Evolutionary conservation across 2,329 filamentous ascomycete species (phyloP), one percentile per base, ranked within the genome.

Genomic region (Fusarium stilboides): DNA sequence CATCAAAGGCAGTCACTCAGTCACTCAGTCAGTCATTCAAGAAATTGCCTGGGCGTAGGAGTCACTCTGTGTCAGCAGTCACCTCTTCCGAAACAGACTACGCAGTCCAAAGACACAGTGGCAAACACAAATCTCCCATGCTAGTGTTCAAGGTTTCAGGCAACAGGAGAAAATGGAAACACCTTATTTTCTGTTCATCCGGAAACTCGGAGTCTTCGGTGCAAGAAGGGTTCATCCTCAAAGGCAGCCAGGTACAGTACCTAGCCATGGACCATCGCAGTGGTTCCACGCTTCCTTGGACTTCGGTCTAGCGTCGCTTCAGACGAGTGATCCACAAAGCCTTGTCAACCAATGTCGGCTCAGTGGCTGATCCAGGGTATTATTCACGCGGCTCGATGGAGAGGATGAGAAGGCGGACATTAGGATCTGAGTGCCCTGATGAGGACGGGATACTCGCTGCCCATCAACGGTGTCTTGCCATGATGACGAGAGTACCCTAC

Each of bases 311-410:
- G 62, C 37, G 52, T 43, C 57, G 57, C 66, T 70, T 69, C 62
- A 52, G 45, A 31, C 49, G 26, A 54, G 36, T 45, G 55, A 53
- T 51, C 66, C 66, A 70, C 62, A 69, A 31, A 66, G 50, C 49
- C 54, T 55, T 47, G 61, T 43, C 56, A 53, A 43, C 66, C 55
- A 62, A 69, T 66, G 47, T 56, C 39, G 40, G 49, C 55, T 59
- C 67, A 64, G 57, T 69, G 66, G 66, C 61, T 70, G 57, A 49
- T 55, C 31, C 61, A 62, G 66, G 61, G 62, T 52, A 61, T 57
- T 53, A 57, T 56, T 45, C 44, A 52, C 67, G 44, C 49, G 34
- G 65, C 49, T 68, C 63, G 61, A 69, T 69, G 56, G 39, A 52
- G 65, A 65, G 56, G 36, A 69, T 39, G 43, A 52, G 52, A 57